A percentile compares a stretch with the other conserved stretches of the same genome.
These are phyloP conservation scores for Huntiella omanensis DNA, from an alignment of 2,329 filamentous ascomycete genomes.

Conservation along the genomic window DNA sequence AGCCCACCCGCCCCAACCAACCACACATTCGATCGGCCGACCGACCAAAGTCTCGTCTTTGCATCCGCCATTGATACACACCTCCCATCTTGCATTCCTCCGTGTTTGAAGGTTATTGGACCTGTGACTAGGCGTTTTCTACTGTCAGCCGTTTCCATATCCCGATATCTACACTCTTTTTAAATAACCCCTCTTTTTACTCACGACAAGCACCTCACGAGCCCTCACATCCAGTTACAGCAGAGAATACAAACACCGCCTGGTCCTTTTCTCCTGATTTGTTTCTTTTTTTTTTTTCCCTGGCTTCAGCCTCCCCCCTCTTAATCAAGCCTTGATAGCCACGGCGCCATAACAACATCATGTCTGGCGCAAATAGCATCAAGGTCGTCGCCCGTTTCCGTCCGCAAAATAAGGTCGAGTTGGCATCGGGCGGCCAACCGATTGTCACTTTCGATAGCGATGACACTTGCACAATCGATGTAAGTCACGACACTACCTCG, in stretches of 20 bases:
- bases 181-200: not conserved
- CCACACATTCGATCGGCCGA: conserved; percentile 1
- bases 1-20: not conserved
- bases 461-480: conserved; percentile 73
- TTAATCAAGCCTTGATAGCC: conserved; percentile 3
- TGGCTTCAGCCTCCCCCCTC: not conserved
- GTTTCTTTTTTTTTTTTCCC: not conserved
- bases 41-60: conserved; percentile 5
- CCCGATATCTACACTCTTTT: not conserved
- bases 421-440: conserved; percentile 74
- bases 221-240: not conserved
- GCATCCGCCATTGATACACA: not conserved
- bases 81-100: not conserved
- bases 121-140: conserved; percentile 1
- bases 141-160: not conserved
- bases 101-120: conserved; percentile 3
- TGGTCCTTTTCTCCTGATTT: not conserved
- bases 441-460: conserved; percentile 78
- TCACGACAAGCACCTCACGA: not conserved
- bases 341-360: conserved; percentile 19
- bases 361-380: conserved; percentile 43
- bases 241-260: too few species aligned
- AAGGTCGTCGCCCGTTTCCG: conserved; percentile 95
- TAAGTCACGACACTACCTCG: conserved; percentile 29
- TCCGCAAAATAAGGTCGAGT: conserved; percentile 88